Evolutionary conservation across 2,329 filamentous ascomycete genomes (phyloP).

Genomic region (Hirsutella rhossiliensis): DNA sequence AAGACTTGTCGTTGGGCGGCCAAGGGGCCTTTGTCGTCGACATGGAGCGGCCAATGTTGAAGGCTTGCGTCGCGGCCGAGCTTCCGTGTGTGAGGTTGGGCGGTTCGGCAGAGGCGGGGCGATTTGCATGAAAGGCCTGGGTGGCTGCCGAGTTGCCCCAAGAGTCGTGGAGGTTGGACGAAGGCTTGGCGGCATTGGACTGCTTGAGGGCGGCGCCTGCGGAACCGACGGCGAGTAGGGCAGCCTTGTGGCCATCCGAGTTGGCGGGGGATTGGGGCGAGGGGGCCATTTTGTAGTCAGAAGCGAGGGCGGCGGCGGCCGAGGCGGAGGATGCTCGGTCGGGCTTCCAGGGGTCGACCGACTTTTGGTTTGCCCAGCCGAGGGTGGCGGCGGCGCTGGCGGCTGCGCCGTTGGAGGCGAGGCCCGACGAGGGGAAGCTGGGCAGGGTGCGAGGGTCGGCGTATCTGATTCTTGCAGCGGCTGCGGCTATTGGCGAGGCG

Average conservation of each 20-base stretch:
- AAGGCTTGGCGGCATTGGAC: not conserved
- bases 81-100: constrained; percentile 11
- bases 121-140: constrained; percentile 44
- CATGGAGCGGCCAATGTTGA: constrained; percentile 19
- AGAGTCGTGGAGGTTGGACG: constrained; percentile 14
- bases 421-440: constrained; percentile 57
- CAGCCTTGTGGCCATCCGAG: constrained; percentile 61
- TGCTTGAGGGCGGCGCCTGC: constrained; percentile 20
- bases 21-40: constrained; percentile 12
- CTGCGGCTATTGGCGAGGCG: not conserved
- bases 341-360: constrained; percentile 55
- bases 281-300: constrained; percentile 31
- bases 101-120: constrained; percentile 7
- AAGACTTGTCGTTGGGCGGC: constrained; percentile 49
- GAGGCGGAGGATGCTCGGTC: constrained; percentile 40
- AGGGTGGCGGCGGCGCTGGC: constrained; percentile 64
- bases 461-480: constrained; percentile 46
- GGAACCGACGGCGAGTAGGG: constrained; percentile 46
- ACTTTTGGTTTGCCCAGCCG: constrained; percentile 58
- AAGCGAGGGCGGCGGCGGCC: constrained; percentile 29
- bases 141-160: constrained; percentile 60
- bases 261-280: constrained; percentile 52
- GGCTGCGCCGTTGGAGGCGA: constrained; percentile 44
- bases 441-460: constrained; percentile 62
- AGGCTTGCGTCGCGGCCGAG: constrained; percentile 24